These are phyloP conservation scores for Yamadazyma sp. DNA, from an alignment of 1,139 yeast genomes.

Conservation along the genomic window DNA sequence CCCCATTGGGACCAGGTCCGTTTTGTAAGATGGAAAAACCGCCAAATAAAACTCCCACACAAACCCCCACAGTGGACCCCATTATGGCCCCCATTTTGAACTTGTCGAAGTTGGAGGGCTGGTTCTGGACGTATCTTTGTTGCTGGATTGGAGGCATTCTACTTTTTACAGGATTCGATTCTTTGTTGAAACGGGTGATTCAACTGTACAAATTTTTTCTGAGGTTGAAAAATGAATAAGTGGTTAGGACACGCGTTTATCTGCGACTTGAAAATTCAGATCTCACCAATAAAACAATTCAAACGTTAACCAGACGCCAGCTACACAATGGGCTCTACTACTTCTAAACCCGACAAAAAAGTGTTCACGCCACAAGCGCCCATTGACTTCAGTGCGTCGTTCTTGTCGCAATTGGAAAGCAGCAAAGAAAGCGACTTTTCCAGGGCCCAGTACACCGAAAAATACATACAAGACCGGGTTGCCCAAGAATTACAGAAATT, in stretches of 20 bases:
- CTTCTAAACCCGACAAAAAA: slow-evolving; percentile 64
- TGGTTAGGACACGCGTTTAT: no score
- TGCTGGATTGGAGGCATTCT: slow-evolving; percentile 85
- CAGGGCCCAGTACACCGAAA: slow-evolving; percentile 76
- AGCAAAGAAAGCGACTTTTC: slow-evolving; percentile 80
- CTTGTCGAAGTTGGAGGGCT: slow-evolving; percentile 89
- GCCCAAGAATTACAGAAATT: slow-evolving; percentile 61
- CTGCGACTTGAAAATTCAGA: no score
- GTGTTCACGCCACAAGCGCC: slow-evolving; percentile 73
- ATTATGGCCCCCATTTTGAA: slow-evolving; percentile 97
- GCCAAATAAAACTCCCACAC: slow-evolving; percentile 92
- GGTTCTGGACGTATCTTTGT: slow-evolving; percentile 68
- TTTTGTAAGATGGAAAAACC: slow-evolving; percentile 87
- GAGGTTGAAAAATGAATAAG: no score
- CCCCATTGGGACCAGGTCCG: slow-evolving; percentile 99
- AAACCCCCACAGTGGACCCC: slow-evolving; percentile 96
- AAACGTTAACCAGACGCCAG: not conserved
- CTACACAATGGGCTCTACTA: slow-evolving; percentile 49
- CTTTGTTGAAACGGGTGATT: not conserved
- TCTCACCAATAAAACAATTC: slow-evolving; percentile 2
- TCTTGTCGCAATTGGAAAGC: slow-evolving; percentile 69
- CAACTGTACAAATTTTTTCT: slow-evolving; percentile 1
- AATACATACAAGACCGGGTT: slow-evolving; percentile 75
- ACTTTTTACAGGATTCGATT: not conserved
- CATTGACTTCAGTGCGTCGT: slow-evolving; percentile 69